Evolutionary conservation across 768 basidiomycete species (phyloP).

Genomic region (Hericium erinaceus): DNA sequence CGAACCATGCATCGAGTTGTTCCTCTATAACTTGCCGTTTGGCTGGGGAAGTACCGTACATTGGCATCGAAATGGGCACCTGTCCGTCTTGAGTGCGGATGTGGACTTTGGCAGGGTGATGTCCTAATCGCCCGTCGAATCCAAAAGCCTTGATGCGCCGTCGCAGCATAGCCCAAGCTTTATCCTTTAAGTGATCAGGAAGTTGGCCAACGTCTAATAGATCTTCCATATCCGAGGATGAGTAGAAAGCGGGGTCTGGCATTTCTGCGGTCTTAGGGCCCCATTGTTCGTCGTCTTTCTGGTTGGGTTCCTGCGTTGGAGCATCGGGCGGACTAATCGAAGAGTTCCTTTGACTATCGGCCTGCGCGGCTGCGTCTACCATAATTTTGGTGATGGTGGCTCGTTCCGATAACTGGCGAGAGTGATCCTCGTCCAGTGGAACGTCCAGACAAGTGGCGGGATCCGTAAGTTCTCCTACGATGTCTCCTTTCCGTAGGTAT

Average conservation of each 20-base stretch:
- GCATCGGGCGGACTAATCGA: background rate
- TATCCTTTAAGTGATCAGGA: constrained; percentile 1
- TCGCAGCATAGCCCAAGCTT: background rate
- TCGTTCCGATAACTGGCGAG: too few species aligned
- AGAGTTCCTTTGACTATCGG: background rate
- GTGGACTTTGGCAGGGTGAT: constrained; percentile 2
- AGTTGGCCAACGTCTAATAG: background rate
- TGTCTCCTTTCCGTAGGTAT: too few species aligned
- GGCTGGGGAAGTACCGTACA: constrained; percentile 5
- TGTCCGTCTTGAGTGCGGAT: background rate
- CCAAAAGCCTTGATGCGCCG: constrained; percentile 12
- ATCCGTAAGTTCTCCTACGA: too few species aligned
- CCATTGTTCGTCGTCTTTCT: constrained; percentile 15
- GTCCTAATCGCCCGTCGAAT: constrained; percentile 17
- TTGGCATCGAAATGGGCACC: constrained; percentile 1
- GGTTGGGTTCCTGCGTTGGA: background rate
- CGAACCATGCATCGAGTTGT: constrained; percentile 20
- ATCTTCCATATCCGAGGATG: background rate
- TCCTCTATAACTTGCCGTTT: constrained; percentile 3
- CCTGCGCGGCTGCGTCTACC: background rate
- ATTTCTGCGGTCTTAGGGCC: constrained; percentile 24
- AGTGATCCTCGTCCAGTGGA: too few species aligned
- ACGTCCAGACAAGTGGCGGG: too few species aligned
- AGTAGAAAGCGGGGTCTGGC: constrained; percentile 10
- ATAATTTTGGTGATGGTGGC: background rate